phyloP scores from a whole-genome alignment of 495 filamentous ascomycete genomes.

The Stereocaulon alpinum region DNA sequence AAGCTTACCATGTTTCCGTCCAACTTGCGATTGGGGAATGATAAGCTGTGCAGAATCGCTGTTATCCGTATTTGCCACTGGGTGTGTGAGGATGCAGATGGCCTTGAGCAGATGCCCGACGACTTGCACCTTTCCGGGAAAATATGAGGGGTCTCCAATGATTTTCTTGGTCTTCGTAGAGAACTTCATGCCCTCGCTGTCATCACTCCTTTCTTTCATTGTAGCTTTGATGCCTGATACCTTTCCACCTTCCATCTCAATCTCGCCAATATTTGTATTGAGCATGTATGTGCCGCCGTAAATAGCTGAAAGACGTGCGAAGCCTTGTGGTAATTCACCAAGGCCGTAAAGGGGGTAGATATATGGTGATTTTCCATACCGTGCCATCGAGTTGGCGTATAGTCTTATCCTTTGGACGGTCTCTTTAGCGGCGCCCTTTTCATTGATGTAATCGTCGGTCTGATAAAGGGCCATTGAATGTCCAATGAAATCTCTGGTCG shows the following conservation, averaged over 20 bases:
- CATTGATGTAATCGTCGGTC: constrained; percentile 74
- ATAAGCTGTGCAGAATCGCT: constrained; percentile 91
- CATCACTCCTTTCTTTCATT: constrained; percentile 72
- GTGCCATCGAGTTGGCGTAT: constrained; percentile 95
- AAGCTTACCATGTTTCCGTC: constrained; percentile 75
- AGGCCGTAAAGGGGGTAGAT: constrained; percentile 98
- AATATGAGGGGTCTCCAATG: constrained; percentile 92
- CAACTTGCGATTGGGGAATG: constrained; percentile 94
- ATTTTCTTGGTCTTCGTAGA: constrained; percentile 94
- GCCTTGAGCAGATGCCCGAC: constrained; percentile 86
- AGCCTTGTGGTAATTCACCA: constrained; percentile 95
- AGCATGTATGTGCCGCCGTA: constrained; percentile 99
- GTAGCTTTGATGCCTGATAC: constrained; percentile 92
- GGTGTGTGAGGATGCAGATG: constrained; percentile 95
- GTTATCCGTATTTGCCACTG: constrained; percentile 76
- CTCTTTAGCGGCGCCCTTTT: constrained; percentile 65
- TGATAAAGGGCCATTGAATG: constrained; percentile 96
- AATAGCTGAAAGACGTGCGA: constrained; percentile 93
- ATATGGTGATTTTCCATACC: constrained; percentile 97
- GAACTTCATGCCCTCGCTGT: constrained; percentile 80
- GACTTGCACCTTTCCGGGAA: constrained; percentile 76
- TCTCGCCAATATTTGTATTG: constrained; percentile 85
- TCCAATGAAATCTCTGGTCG: constrained; percentile 90
- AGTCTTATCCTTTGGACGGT: constrained; percentile 86
- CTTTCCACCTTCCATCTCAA: constrained; percentile 70